Base-by-base conservation (phyloP, 2,329 filamentous ascomycete genomes). In the Alternaria panax region DNA sequence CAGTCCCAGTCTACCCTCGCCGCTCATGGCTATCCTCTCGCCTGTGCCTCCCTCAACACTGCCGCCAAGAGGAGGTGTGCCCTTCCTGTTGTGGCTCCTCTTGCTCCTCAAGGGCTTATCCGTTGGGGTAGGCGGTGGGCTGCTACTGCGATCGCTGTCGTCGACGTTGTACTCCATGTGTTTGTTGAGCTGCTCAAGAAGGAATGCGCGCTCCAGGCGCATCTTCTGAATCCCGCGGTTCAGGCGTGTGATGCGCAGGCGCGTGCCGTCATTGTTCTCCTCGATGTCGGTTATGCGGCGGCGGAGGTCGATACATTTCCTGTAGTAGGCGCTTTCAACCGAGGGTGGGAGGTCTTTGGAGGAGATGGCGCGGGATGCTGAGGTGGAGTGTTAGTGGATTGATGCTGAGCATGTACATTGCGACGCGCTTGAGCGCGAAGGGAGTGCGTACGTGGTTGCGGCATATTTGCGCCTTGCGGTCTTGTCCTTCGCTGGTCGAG, bases 281-380 rank as follows among this genome's bases (percentile, higher is more conserved):
- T 98, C 93, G 70, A 98, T 92, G 77, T 97, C 93, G 76, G 89
- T 91, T 65, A 95, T 92, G 62, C 95, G 91, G 71, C 92, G 91
- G 81, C 96, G 96, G 22, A 99, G 87, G 71, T 96, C 91, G 75
- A 97, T 92, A 79, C 94, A 98, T 87, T 99, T 98, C 66, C 92
- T 88, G 72, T 95, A 93, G 80, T 98, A 99, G 51, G 94, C 93
- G 77, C 94, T 90, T 80, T 99, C 94, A 64, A 98, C 93, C 16
- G 93, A 96, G 16, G 95, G 94, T 20, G 94, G 92, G 57, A 89
- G 85, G 34, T 78, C 75, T 67, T 76, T 76, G 42, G 76, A 75
- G 24, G 74, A 72, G 54, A 74, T 63, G 16, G 75, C 72, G 54
- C 74, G 70, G 52, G 62, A 64, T 54, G 70, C 67, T 73, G 58